Percentiles rank a stretch among this genome's conserved stretches.
Conservation (phyloP, 208 protist genomes). For the Leishmania turanica region DNA sequence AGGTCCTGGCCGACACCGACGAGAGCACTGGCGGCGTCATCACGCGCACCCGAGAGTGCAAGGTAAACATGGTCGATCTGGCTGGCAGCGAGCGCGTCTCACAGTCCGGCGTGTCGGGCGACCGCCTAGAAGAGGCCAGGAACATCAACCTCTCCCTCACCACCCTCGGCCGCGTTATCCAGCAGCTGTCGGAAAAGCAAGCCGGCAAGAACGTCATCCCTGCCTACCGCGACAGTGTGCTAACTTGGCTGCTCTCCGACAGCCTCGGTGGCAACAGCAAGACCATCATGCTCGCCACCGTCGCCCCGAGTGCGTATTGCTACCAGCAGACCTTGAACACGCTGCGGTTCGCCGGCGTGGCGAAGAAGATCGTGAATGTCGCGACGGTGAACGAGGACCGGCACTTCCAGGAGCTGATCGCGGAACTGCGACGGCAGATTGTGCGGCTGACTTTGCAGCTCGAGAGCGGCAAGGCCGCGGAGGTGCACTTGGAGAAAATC, state of each 20-base stretch:
- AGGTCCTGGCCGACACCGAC: conserved; percentile 39
- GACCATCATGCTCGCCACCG: conserved; percentile 89
- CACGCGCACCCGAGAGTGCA: conserved; percentile 66
- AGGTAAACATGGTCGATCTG: conserved; percentile 97
- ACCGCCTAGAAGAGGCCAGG: conserved; percentile 94
- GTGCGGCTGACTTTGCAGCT: conserved; percentile 80
- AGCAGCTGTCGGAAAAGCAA: conserved; percentile 83
- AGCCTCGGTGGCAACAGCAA: conserved; percentile 90
- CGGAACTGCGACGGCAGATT: conserved; percentile 75
- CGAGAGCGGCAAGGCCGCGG: conserved; percentile 65
- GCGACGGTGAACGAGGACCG: conserved; percentile 86
- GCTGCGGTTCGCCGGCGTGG: conserved; percentile 83
- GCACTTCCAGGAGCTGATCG: conserved; percentile 78
- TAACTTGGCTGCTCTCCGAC: conserved; percentile 90
- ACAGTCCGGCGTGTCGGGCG: conserved; percentile 89
- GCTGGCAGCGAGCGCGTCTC: conserved; percentile 96
- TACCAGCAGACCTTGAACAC: conserved; percentile 89
- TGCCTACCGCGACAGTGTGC: conserved; percentile 87
- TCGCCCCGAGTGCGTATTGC: conserved; percentile 78
- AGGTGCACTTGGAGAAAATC: conserved; percentile 66
- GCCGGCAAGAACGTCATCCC: conserved; percentile 63
- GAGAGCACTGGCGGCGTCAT: conserved; percentile 48
- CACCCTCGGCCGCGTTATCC: conserved; percentile 90
- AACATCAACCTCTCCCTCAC: conserved; percentile 98
- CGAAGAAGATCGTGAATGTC: conserved; percentile 88